Percentiles rank a stretch among this genome's conserved stretches.
Evolutionary conservation across 192 early-diverging fungal genomes (phyloP).

Genomic region (Lobulomyces angularis): DNA sequence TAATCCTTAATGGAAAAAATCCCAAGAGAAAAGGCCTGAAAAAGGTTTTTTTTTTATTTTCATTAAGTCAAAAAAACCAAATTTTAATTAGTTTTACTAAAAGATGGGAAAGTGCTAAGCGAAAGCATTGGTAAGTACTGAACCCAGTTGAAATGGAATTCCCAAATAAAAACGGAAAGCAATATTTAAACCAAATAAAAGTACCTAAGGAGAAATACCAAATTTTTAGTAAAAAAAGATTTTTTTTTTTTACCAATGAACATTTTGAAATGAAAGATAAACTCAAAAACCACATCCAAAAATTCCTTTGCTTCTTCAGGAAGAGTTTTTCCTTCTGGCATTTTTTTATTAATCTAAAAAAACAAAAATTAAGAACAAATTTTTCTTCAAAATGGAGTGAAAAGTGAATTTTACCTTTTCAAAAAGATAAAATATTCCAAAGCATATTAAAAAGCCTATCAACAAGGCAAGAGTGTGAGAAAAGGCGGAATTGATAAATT

Average conservation of each 20-base stretch:
- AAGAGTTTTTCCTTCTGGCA: background rate
- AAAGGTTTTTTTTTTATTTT: no score
- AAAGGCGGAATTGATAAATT: slow-evolving; percentile 4
- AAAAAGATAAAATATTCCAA: no score
- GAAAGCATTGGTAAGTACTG: slow-evolving; percentile 7
- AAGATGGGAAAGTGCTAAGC: slow-evolving; percentile 11
- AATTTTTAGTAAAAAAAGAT: no score
- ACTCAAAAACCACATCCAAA: slow-evolving; percentile 9
- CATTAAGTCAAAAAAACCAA: no score
- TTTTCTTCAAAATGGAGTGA: no score
- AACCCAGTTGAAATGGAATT: background rate
- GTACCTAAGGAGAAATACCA: slow-evolving; percentile 14
- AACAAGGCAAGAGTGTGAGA: slow-evolving; percentile 11
- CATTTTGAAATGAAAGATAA: slow-evolving; percentile 12
- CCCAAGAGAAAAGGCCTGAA: slow-evolving; percentile 18
- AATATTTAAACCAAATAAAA: slow-evolving; percentile 14
- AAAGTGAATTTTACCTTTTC: no score
- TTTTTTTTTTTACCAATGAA: no score
- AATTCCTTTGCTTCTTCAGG: slow-evolving; percentile 6
- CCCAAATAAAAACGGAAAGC: slow-evolving; percentile 9
- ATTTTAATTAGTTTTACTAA: no score
- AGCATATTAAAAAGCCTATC: slow-evolving; percentile 6
- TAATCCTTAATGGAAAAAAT: slow-evolving; percentile 12
- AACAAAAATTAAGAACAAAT: background rate
- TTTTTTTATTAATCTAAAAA: slow-evolving; percentile 1